Base-by-base conservation (phyloP, 2,329 filamentous ascomycete species). In the Pseudomassariella vexata region DNA sequence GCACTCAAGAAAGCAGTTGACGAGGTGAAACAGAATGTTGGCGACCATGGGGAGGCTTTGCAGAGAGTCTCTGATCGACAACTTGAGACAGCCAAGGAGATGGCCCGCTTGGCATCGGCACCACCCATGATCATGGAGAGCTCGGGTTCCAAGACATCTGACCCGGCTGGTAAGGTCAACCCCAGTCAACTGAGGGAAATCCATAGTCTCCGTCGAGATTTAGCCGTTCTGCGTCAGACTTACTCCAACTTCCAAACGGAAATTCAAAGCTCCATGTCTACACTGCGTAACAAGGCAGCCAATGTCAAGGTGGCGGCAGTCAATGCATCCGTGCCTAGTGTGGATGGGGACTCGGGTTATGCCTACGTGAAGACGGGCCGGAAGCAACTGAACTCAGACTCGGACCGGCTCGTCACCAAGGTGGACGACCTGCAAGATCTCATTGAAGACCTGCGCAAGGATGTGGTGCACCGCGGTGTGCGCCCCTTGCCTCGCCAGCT, bases 341-440 rank as follows among this genome's bases (percentile, higher is more conserved):
- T 84, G 25, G 79, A 85, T 38, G 82, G 82, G 22, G 83, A 85
- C 44, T 79, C 78, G n/a, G 90, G 90, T 20, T 84, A 89, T 44
- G 70, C 79, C 7, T 92, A 95, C 50, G 86, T 98, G 44, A 82
- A 84, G 44, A 74, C 70, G 21, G 90, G 90, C 29, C 94, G 94
- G 56, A 94, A 94, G 60, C 76, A 81, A 37, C 76, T 98, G 38
- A 85, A 82, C 30, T 71, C 82, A 17, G 90, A 96, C 54, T 94
- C 87, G 1, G 90, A 96, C 57, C 82, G 80, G 41, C 79, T 98
- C 35, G 89, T 98, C 44, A 82, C 79, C 46, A 83, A 87, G 52
- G 92, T 98, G 9, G 92, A 98, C 53, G 90, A 96, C 52, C 73
- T 98, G n/a, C 92, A 96, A 61, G 92, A 98, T 57, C 70, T 92